Base-by-base conservation (phyloP, 225 moss, liverwort and hornwort species). In the Marchantia polymorpha region DNA sequence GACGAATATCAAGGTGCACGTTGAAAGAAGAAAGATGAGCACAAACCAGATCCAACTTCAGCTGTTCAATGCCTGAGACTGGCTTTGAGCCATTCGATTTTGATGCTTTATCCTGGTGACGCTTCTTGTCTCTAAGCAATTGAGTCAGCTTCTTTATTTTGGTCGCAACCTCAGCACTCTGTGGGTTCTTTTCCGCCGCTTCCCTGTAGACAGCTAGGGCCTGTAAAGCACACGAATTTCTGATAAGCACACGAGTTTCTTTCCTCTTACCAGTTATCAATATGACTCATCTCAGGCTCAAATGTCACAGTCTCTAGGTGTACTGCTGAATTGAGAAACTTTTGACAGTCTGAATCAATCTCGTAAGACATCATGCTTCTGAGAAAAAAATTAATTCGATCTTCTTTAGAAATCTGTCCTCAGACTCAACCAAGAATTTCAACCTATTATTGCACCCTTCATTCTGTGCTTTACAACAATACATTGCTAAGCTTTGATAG, bases 101-200 rank as follows among this genome's bases (percentile, higher is more conserved):
- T 20, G 85, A 82, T 23, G 82, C 51, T 66, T 89, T 94, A 73
- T 91, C 96, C 83, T 86, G 88, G 69, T 68, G 90, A 16, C 94
- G 92, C 87, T 95, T 99, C 77, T 89, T 95, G 60, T 99, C 97
- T 85, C 90, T 83, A 64, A 99, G 92, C 78, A 99, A 8, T 83
- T 95, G 95, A 53, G 93, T 90, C 74, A 99, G 78, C 78, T 95
- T 91, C 79, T 93, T 95, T 58, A 99, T 89, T 83, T 99, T 99
- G 14, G 87, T 89, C 51, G 87, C 79, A 54, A 99, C 95, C 79
- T 95, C 97, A 56, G 89, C 78, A 88, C 95, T 99, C 77, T 92
- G 89, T 69, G 90, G 90, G 58, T 92, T 99, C 74, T 92, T 94
- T 77, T 87, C 78, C 75, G 92, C 84, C 52, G 93, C 91, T 78